Evolutionary conservation across 768 basidiomycete species (phyloP).

Genomic region (Cystofilobasidium macerans): DNA sequence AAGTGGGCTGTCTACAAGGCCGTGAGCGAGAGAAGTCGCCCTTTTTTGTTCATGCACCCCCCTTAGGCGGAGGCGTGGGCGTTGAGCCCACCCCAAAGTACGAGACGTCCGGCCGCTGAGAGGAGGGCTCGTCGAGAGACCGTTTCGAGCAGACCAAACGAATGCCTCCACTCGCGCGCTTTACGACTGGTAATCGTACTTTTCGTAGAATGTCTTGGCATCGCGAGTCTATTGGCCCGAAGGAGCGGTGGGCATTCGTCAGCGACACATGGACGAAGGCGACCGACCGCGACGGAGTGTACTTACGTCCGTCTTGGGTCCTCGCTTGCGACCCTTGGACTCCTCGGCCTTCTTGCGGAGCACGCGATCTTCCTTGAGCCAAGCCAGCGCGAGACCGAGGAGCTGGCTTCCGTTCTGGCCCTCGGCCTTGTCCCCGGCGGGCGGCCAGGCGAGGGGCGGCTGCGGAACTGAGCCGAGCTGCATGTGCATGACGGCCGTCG

Average conservation of each 20-base stretch:
- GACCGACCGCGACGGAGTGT: neutral
- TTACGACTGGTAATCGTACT: constrained; percentile 23
- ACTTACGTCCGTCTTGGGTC: constrained; percentile 35
- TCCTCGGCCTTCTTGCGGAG: constrained; percentile 40
- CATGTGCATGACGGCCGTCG: constrained; percentile 88
- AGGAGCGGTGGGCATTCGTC: neutral
- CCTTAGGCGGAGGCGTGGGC: no score
- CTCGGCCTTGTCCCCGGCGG: constrained; percentile 16
- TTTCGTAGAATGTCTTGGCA: constrained; percentile 39
- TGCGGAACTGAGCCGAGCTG: constrained; percentile 59
- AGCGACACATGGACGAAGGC: neutral
- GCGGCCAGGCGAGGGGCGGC: constrained; percentile 58
- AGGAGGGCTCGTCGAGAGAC: no score
- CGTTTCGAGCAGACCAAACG: no score
- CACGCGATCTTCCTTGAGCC: constrained; percentile 76
- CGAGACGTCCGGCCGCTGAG: no score
- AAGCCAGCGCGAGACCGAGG: constrained; percentile 65
- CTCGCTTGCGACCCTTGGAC: constrained; percentile 46
- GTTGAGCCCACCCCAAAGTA: no score
- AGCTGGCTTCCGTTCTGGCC: constrained; percentile 41
- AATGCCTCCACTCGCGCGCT: no score
- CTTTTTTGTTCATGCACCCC: no score
- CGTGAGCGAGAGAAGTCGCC: no score
- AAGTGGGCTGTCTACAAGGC: no score
- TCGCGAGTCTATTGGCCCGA: constrained; percentile 34